Base-by-base conservation (phyloP, 495 filamentous ascomycete genomes). In the Apodospora peruviana region DNA sequence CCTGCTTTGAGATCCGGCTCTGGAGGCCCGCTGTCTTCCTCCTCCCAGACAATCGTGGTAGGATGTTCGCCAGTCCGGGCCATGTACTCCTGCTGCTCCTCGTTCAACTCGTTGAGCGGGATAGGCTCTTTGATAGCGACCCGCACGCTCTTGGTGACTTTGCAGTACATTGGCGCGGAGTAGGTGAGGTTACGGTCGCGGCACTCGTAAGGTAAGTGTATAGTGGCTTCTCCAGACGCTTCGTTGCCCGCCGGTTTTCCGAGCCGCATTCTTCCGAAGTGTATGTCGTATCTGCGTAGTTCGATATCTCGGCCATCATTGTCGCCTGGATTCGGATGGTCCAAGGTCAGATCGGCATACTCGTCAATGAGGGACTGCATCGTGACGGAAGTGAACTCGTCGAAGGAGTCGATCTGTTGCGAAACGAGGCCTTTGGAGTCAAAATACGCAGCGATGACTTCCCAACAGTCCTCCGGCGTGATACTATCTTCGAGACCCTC, bases 371-470 rank as follows among this genome's bases (percentile, higher is more conserved):
- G 78, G 52, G 95, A 87, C 55, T 95, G 88, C 72, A 97, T 91
- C 0, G 93, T 96, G 3, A 85, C 88, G 27, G 81, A 79, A 40
- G 91, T 86, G 61, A 99, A 99, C 61, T 96, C 90, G 71, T 99
- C 87, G 74, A 95, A 99, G 2, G 93, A 99, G 65, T 97, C 91
- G 50, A 97, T 79, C 71, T 99, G 93, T 65, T 97, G 94, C 3
- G 94, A 95, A 10, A 97, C 94, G 18, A 99, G 79, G 58, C 94
- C 91, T 70, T 96, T 96, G 39, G 75, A 73, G 51, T 96, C 89
- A 71, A 99, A 97, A 73, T 96, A 97, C 1, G 94, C 85, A 22
- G 86, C 87, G 62, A 99, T 96, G 59, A 97, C 94, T 39, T 85
- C 85, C 93, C 93, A 99, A 71, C 88, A 94, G 65, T 97, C 93